Base-by-base conservation (phyloP, 805 yeast species). In the Cyberlindnera americana region DNA sequence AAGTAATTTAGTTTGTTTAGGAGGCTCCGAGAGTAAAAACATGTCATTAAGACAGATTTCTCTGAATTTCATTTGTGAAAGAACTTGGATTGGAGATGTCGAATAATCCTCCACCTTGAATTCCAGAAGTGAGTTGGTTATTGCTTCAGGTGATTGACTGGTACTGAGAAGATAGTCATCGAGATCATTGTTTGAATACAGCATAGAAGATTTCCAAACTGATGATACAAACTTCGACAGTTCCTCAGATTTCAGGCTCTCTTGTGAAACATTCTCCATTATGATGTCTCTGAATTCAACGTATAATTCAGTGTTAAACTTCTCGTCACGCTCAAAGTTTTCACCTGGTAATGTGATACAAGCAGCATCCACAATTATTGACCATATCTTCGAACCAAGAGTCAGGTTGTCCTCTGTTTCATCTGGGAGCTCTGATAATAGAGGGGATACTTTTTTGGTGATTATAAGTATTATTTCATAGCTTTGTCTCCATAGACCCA, bases 141-240 rank as follows among this genome's bases (percentile, higher is more conserved):
- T 61, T 11, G 65, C 68, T 4, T 56, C 53, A 4, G 72, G 59
- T 2, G 56, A 42, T 3, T 54, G 56, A 17, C 54, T 48, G 21
- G 39, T 49, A 23, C 50, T 55, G 21, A 62, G 51, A 24, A 67
- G 52, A 34, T 49, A 62, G 19, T 47, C 62, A 50, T 75, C 95
- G 14, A 72, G 58, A 34, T 73, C 83, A 58, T 71, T 84, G 25
- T 66, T 67, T 41, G 70, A 75, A 64, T 75, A 83, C 19, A 75
- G 60, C 47, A 70, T 83, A 1, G 91, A 82, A 17, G 75, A 66
- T 2, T 62, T 55, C 75, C 85, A 82, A 2, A 88, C 50, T 1
- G 70, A 59, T 5, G 67, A 56, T 3, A 82, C 55, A 32, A 78
- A 69, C 10, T 61, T 62, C 10, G 67, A 66, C 11, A 81, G 50